Evolutionary conservation across 495 filamentous ascomycete species (phyloP).

Genomic region (Penicillium salamii): DNA sequence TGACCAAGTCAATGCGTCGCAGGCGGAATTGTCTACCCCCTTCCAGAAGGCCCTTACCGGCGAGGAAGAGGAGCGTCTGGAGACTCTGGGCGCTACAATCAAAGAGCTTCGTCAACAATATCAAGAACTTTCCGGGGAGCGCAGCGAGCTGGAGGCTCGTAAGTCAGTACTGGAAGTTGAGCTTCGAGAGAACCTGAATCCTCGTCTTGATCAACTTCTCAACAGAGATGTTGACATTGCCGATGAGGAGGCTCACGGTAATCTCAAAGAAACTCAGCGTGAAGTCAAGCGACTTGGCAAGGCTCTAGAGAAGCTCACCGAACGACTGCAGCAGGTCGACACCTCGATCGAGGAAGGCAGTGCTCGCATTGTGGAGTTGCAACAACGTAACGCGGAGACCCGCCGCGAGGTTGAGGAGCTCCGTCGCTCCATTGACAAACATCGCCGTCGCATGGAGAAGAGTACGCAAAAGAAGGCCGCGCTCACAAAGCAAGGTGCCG

Average conservation of each 20-base stretch:
- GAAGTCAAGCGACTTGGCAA: slow-evolving; percentile 76
- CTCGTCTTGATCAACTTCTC: slow-evolving; percentile 82
- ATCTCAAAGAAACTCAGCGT: slow-evolving; percentile 73
- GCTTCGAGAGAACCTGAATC: slow-evolving; percentile 77
- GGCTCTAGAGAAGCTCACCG: slow-evolving; percentile 57
- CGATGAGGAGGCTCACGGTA: slow-evolving; percentile 56
- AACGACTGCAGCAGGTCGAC: slow-evolving; percentile 70
- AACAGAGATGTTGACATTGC: slow-evolving; percentile 70
- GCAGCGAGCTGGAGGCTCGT: slow-evolving; percentile 74
- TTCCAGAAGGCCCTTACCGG: slow-evolving; percentile 88
- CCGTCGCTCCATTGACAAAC: slow-evolving; percentile 74
- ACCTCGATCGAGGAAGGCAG: slow-evolving; percentile 64
- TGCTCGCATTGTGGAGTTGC: slow-evolving; percentile 54
- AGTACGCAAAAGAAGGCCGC: slow-evolving; percentile 82
- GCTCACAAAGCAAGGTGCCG: slow-evolving; percentile 68
- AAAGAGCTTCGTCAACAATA: slow-evolving; percentile 72
- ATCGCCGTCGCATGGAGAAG: slow-evolving; percentile 90
- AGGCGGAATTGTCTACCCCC: slow-evolving; percentile 74
- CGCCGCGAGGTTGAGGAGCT: slow-evolving; percentile 71
- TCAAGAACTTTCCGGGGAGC: slow-evolving; percentile 66
- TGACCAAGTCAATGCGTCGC: slow-evolving; percentile 68
- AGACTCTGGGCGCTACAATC: slow-evolving; percentile 62
- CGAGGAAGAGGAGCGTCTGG: slow-evolving; percentile 78
- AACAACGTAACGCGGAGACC: slow-evolving; percentile 62
- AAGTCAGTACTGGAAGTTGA: slow-evolving; percentile 82